These are phyloP conservation scores for Cyanophora paradoxa DNA, from an alignment of 78 protist genomes.

Conservation along the genomic window DNA sequence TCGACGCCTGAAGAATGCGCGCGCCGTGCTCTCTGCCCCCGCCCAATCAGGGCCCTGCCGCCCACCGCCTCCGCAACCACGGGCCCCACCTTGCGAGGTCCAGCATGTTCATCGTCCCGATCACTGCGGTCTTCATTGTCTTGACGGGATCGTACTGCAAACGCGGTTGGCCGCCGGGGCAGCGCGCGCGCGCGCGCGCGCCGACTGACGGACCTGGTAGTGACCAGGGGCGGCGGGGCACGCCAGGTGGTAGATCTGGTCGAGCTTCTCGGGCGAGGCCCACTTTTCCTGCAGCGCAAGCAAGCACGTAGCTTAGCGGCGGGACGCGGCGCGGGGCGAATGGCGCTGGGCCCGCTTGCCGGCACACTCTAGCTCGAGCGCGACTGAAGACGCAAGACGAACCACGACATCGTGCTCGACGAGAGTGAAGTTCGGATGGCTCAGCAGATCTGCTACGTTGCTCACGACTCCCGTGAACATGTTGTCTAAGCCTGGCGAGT, in stretches of 20 bases:
- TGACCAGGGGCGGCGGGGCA: slow-evolving; percentile 76
- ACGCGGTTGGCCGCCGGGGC: not conserved
- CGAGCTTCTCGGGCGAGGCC: slow-evolving; percentile 36
- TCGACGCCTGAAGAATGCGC: slow-evolving; percentile 52
- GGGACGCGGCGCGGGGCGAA: not conserved
- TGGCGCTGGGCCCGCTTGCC: not conserved
- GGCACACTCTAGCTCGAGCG: not conserved
- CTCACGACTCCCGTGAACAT: slow-evolving; percentile 27
- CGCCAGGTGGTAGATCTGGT: slow-evolving; percentile 70
- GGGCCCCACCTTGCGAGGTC: slow-evolving; percentile 46
- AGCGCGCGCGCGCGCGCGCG: not conserved
- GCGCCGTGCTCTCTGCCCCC: not conserved
- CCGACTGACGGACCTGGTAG: slow-evolving; percentile 15
- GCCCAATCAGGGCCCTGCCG: not conserved
- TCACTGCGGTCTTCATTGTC: slow-evolving; percentile 58
- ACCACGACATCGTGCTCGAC: slow-evolving; percentile 37
- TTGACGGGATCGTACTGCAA: slow-evolving; percentile 50
- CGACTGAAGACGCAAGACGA: too few relatives aligned
- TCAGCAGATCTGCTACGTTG: slow-evolving; percentile 27
- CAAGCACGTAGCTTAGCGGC: not conserved
- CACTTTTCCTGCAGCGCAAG: too few relatives aligned
- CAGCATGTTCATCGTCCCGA: slow-evolving; percentile 73
- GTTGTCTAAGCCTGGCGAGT: slow-evolving; percentile 21
- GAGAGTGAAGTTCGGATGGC: slow-evolving; percentile 48
- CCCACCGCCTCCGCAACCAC: too few relatives aligned